A percentile compares a stretch with the other conserved stretches of the same genome.
Evolutionary conservation across 331 rosid genomes (phyloP).

Genomic region (Pyracantha coccinea): DNA sequence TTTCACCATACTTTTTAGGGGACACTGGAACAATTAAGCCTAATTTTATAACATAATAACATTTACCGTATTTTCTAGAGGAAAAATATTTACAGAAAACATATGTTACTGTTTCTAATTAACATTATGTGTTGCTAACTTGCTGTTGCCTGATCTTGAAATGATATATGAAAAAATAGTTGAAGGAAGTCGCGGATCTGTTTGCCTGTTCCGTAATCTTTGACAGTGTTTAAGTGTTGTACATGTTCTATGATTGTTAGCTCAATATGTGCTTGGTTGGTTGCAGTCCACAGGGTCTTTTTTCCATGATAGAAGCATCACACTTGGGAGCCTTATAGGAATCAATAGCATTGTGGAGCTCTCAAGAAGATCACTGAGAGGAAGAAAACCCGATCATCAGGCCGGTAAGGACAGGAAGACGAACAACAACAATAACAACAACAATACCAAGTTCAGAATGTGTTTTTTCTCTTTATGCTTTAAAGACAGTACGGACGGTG

Average conservation of each 20-base stretch:
- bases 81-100: too few species aligned
- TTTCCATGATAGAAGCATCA: constrained; percentile 64
- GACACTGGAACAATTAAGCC: too few species aligned
- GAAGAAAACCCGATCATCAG: constrained; percentile 34
- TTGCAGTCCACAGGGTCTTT: constrained; percentile 76
- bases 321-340: constrained; percentile 75
- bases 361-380: constrained; percentile 58
- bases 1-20: too few species aligned
- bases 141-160: neutral
- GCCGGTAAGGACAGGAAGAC: constrained; percentile 20
- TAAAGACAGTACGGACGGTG: constrained; percentile 26
- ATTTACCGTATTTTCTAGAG: too few species aligned
- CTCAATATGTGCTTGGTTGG: neutral
- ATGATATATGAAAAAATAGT: neutral
- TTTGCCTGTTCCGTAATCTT: neutral
- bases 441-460: constrained; percentile 16
- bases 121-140: neutral
- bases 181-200: neutral
- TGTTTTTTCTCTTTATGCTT: constrained; percentile 43
- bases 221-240: neutral
- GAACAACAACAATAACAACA: constrained; percentile 5
- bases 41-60: too few species aligned
- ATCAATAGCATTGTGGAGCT: constrained; percentile 51
- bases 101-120: neutral
- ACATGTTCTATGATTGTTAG: neutral